phyloP scores from a whole-genome alignment of 345 rosid genomes.

The Arabis alpina region DNA sequence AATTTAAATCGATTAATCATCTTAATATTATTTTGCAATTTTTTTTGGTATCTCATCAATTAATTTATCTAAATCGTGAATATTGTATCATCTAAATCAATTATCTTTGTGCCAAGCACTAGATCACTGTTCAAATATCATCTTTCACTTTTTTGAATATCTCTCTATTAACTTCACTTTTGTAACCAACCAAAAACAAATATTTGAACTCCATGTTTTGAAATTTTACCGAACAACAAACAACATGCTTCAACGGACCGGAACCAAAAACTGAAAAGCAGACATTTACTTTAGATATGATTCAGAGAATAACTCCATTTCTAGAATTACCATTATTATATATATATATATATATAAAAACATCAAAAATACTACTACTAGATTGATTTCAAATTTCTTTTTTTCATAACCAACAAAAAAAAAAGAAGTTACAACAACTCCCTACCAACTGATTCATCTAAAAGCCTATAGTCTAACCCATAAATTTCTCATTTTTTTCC shows the following conservation, averaged over 20 bases:
- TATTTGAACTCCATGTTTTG: not conserved
- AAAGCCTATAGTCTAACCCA: conserved; percentile 35
- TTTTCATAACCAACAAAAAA: conserved; percentile 15
- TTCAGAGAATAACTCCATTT: conserved; percentile 45
- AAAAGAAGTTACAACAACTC: conserved; percentile 36
- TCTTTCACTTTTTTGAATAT: not conserved
- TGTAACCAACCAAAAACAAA: not conserved
- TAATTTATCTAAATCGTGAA: too few relatives aligned
- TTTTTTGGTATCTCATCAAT: too few relatives aligned
- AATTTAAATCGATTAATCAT: too few relatives aligned
- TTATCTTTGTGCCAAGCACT: not conserved
- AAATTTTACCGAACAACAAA: conserved; percentile 1
- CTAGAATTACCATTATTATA: conserved; percentile 24
- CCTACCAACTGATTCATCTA: conserved; percentile 45
- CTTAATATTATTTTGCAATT: too few relatives aligned
- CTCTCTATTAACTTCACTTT: too few relatives aligned
- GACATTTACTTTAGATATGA: conserved; percentile 41
- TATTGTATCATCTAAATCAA: too few relatives aligned
- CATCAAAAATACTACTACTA: conserved; percentile 34
- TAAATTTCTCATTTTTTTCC: conserved; percentile 5
- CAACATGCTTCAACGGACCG: conserved; percentile 23
- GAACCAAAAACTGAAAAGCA: conserved; percentile 45
- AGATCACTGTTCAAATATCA: not conserved
- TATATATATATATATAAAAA: not conserved
- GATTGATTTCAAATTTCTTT: not conserved